phyloP scores from a whole-genome alignment of 371 early-diverging fungal species.

The Coemansia sp. region DNA sequence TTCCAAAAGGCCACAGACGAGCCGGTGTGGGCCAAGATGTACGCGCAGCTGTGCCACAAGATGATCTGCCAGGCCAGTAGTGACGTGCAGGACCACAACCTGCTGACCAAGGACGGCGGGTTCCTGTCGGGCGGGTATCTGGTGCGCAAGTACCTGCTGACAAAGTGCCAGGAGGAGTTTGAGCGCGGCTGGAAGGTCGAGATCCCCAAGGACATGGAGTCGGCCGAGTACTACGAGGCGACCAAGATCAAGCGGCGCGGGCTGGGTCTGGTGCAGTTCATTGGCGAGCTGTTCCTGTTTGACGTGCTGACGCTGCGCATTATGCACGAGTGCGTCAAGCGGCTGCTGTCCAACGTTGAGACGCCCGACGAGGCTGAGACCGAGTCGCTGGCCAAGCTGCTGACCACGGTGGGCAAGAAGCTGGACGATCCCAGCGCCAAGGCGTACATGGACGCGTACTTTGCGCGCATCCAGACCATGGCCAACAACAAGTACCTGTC shows the following conservation, averaged over 20 bases:
- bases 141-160: constrained; percentile 88
- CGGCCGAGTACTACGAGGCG: constrained; percentile 69
- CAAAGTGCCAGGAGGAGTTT: constrained; percentile 89
- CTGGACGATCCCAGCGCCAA: constrained; percentile 58
- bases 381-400: constrained; percentile 87
- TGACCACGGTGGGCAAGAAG: constrained; percentile 81
- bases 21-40: constrained; percentile 83
- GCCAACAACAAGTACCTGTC: constrained; percentile 64
- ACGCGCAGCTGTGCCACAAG: constrained; percentile 81
- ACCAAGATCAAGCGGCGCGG: constrained; percentile 92
- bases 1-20: constrained; percentile 97
- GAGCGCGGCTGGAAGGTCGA: constrained; percentile 72
- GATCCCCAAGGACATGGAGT: constrained; percentile 55
- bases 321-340: constrained; percentile 82
- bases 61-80: constrained; percentile 61
- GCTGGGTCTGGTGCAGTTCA: constrained; percentile 89
- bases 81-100: constrained; percentile 58
- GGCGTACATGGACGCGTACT: constrained; percentile 74
- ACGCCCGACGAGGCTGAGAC: constrained; percentile 91
- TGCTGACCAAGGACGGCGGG: constrained; percentile 57
- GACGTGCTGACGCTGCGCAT: constrained; percentile 87
- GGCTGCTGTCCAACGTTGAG: constrained; percentile 66
- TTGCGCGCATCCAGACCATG: constrained; percentile 72
- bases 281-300: constrained; percentile 92
- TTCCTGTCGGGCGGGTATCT: constrained; percentile 64